Evolutionary conservation across 164 flowering plant genomes (phyloP).

Genomic region (Saururus chinensis): DNA sequence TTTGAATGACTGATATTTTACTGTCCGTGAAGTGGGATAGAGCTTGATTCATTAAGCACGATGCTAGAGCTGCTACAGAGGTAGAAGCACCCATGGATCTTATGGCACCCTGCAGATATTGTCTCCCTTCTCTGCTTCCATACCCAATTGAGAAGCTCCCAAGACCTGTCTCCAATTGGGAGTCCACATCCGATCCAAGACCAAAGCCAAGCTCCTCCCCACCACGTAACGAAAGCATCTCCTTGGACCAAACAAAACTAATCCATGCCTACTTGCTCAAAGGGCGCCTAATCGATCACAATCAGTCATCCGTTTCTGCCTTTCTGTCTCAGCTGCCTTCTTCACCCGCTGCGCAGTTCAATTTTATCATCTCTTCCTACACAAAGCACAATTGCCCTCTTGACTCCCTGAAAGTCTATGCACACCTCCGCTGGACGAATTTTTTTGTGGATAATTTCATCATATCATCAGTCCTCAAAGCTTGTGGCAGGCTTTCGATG

Average conservation of each 20-base stretch:
- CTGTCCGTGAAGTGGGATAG: no score
- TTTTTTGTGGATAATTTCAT: constrained; percentile 30
- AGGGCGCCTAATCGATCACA: constrained; percentile 17
- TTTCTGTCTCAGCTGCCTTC: constrained; percentile 12
- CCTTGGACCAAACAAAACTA: constrained; percentile 38
- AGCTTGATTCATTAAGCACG: no score
- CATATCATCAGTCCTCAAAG: constrained; percentile 44
- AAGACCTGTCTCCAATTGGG: constrained; percentile 8
- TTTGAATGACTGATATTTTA: no score
- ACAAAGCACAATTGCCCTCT: constrained; percentile 25
- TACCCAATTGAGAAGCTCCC: constrained; percentile 13
- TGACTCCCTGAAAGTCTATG: constrained; percentile 28
- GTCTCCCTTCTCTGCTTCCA: constrained; percentile 16
- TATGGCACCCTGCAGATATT: constrained; percentile 15
- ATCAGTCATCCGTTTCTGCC: constrained; percentile 9
- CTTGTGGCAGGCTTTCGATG: constrained; percentile 25
- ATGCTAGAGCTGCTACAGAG: no score
- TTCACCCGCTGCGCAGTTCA: constrained; percentile 23
- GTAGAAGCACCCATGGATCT: constrained; percentile 12
- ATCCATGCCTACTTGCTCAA: constrained; percentile 43
- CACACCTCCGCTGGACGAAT: constrained; percentile 25
- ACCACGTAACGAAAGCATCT: constrained; percentile 5
- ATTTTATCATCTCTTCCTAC: constrained; percentile 36
- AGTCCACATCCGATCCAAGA: constrained; percentile 6
- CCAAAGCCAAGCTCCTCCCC: constrained; percentile 2